Evolutionary conservation across 768 basidiomycete genomes (phyloP).

Genomic region (Russula foetens): DNA sequence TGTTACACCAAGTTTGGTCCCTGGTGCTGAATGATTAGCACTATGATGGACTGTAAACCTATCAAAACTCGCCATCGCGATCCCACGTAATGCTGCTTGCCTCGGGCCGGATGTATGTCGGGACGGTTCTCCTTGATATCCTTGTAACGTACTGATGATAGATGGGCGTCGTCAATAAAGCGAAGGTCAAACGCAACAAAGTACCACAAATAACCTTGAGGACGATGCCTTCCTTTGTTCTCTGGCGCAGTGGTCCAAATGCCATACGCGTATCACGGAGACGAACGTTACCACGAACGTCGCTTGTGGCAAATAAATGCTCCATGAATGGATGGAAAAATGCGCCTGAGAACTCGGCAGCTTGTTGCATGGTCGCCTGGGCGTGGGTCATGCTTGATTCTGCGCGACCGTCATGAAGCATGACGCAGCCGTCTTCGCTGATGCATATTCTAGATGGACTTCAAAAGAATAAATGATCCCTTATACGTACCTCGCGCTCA

Average conservation of each 20-base stretch:
- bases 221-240: constrained; percentile 47
- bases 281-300: constrained; percentile 48
- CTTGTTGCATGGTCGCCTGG: constrained; percentile 45
- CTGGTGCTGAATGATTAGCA: constrained; percentile 29
- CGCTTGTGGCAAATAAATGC: constrained; percentile 60
- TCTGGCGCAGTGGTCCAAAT: constrained; percentile 44
- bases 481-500: constrained; percentile 55
- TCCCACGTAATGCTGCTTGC: constrained; percentile 63
- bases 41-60: background rate
- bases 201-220: constrained; percentile 33
- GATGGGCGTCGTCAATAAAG: background rate
- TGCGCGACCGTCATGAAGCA: constrained; percentile 52
- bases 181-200: constrained; percentile 10
- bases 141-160: constrained; percentile 36
- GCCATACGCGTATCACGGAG: constrained; percentile 70
- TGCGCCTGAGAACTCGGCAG: constrained; percentile 52
- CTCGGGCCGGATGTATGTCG: constrained; percentile 50
- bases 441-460: background rate
- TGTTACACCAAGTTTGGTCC: constrained; percentile 54
- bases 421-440: constrained; percentile 66
- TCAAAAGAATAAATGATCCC: background rate
- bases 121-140: constrained; percentile 34
- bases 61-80: constrained; percentile 42
- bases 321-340: constrained; percentile 62
- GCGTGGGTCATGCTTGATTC: constrained; percentile 29